Base-by-base conservation (phyloP, 768 basidiomycete species). In the Xerocomellus amylosporus region DNA sequence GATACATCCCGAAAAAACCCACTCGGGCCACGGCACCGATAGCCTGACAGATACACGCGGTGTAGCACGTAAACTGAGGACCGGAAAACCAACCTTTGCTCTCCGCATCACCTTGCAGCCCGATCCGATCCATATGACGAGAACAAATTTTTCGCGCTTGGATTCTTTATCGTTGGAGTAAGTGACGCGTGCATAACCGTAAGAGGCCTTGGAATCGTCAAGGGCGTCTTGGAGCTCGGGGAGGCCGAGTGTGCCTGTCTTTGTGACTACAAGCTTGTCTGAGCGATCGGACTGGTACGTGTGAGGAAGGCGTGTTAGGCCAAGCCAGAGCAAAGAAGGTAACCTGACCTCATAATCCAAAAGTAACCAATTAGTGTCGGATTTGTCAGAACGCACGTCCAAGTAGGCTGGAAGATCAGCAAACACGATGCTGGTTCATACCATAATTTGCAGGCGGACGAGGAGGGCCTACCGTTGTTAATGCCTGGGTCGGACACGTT, bases 131-230 rank as follows among this genome's bases (percentile, higher is more conserved):
- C 90, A 92, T 42, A 83, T 79, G 69, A 92, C 78, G 64, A 92
- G 80, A 61, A 89, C 82, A 74, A 92, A 90, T 79, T 96, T 97
- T 78, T 95, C 90, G 54, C 94, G 83, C 68, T 75, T 81, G 40
- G 86, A 87, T 73, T 93, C 88, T 70, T 87, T 88, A 76, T 93
- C 90, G 69, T 90, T 93, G 49, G 88, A 77, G 72, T 90, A 97
- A 58, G 83, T 79, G 59, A 98, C 81, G 61, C 91, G 87, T 46
- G 75, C 89, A 70, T 96, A 96, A 30, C 82, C 94, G 68, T 81
- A 96, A 39, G 87, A 89, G 9, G 90, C 94, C 71, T 78, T 90
- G 62, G 77, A 71, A 52, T 88, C 86, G 60, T 89, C 79, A 36
- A 96, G 75, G 42, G 76, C 74, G 33, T 86, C 81, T 50, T 82